Evolutionary conservation across 2,329 filamentous ascomycete species (phyloP), one percentile per base, ranked within the genome.

Genomic region (Arthrobotrys sphaeroides): DNA sequence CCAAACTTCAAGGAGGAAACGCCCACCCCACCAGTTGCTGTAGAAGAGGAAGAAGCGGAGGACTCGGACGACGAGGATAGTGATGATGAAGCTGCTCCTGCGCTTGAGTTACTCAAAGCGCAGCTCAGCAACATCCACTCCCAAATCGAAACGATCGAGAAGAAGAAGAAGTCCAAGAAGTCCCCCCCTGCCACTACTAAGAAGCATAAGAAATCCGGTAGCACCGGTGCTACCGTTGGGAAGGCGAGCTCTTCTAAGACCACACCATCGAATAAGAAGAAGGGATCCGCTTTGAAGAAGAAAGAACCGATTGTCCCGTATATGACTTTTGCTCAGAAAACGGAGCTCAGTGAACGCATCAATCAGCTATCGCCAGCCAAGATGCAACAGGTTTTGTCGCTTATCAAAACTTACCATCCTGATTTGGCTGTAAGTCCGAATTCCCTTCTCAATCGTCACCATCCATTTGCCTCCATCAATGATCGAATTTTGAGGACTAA

Each of bases 311-410:
- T 73, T 72, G 77, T 83, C 76, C 81, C 81, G 0, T 86, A 85
- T 75, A 89, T 93, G 47, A 90, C 88, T 5, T 88, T 90, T 73
- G 86, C 90, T 2, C 93, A 99, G 83, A 98, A 98, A 85, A 92
- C 95, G 70, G 88, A 94, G 78, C 96, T 99, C 70, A 94, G 93
- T 0, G 90, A 90, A 72, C 91, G 91, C 12, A 95, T 97, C 77
- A 91, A 90, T 79, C 90, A 90, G 77, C 88, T 98, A 69, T 90
- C 93, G 16, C 90, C 91, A 57, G 85, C 86, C n/a, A 89, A 92
- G 78, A 90, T 97, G 80, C 87, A 90, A 57, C 88, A 89, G 78
- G 93, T 94, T 0, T 92, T 97, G 31, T 89, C 91, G 73, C 94
- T 98, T 77, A 98, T 99, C 81, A 93, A 96, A 82, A 89, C 88